phyloP scores from a whole-genome alignment of 2,329 filamentous ascomycete genomes.

The Scytalidium lignicola region DNA sequence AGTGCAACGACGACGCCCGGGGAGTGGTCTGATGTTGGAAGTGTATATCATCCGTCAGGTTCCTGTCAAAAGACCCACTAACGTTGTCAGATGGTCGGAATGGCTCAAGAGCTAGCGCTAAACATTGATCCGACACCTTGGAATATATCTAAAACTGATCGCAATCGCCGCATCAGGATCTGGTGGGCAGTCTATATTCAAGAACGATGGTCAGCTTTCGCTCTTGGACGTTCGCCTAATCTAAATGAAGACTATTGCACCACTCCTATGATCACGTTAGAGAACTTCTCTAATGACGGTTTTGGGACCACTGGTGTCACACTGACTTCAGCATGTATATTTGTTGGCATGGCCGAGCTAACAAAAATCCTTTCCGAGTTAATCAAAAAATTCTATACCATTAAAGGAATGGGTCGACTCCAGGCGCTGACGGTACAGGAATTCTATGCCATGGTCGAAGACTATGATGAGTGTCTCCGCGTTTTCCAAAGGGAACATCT shows the following conservation, averaged over 20 bases:
- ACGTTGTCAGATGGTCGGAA: constrained; percentile 9
- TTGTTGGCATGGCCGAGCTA: constrained; percentile 45
- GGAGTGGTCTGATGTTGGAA: constrained; percentile 6
- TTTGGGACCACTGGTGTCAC: constrained; percentile 27
- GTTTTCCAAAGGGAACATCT: constrained; percentile 15
- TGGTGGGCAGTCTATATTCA: constrained; percentile 63
- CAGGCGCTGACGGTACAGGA: constrained; percentile 11
- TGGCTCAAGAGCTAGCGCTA: constrained; percentile 25
- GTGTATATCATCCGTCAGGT: neutral
- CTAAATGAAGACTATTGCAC: constrained; percentile 22
- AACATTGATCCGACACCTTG: constrained; percentile 23
- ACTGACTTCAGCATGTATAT: constrained; percentile 30
- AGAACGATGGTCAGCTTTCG: constrained; percentile 55
- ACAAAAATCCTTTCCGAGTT: constrained; percentile 47
- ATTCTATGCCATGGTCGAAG: constrained; percentile 12
- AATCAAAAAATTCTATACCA: constrained; percentile 42
- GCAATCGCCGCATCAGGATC: constrained; percentile 44
- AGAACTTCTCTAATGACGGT: constrained; percentile 30
- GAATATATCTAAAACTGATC: constrained; percentile 22
- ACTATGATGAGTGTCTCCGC: constrained; percentile 14
- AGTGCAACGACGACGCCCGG: constrained; percentile 4
- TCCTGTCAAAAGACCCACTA: neutral
- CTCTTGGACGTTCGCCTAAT: constrained; percentile 49
- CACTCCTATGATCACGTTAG: constrained; percentile 41
- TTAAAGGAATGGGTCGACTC: constrained; percentile 17